Evolutionary conservation across 2,329 filamentous ascomycete genomes (phyloP), one percentile per base, ranked within the genome.

Genomic region (Setomelanomma holmii): DNA sequence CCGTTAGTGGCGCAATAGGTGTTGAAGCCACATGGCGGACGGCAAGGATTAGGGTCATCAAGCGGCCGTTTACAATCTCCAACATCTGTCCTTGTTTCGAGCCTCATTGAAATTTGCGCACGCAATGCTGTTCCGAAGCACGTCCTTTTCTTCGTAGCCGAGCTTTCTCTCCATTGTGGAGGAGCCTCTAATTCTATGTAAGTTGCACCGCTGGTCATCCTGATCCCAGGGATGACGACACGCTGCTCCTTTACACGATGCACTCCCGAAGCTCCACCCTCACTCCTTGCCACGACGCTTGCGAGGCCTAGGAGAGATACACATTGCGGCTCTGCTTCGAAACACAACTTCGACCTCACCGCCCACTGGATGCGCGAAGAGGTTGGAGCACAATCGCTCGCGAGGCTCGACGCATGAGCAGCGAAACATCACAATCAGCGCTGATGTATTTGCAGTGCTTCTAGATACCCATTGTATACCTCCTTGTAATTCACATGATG

Each of bases 371-470:
- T 2, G 5, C 30, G 27, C 27, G 27, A 30, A 8, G 27, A 30
- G 27, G 10, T 6, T 14, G 27, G 27, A 30, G 27, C 27, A 10
- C 14, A 2, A 30, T 20, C 45, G 56, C 48, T 53, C 44, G 55
- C 48, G 40, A 56, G 49, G 49, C 53, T 44, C 53, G 40, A 21
- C 34, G 16, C 34, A 36, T 39, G 24, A 47, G 34, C 36, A 38
- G 24, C 24, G 23, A 39, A 22, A 45, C 14, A 12, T 24, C 38
- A 5, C 23, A n/a, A 53, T 10, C 54, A 57, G 51, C 40, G 55
- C 71, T 74, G 57, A 74, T 59, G 45, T 14, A 19, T 21, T 44
- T 49, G 17, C 55, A 73, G 71, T 70, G 63, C 62, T 71, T 69
- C 45, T 68, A 70, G 67, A 71, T 73, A 70, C 64, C 66, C 68